Conservation (phyloP, 148 eudicot species). For the Nepenthes mirabilis region DNA sequence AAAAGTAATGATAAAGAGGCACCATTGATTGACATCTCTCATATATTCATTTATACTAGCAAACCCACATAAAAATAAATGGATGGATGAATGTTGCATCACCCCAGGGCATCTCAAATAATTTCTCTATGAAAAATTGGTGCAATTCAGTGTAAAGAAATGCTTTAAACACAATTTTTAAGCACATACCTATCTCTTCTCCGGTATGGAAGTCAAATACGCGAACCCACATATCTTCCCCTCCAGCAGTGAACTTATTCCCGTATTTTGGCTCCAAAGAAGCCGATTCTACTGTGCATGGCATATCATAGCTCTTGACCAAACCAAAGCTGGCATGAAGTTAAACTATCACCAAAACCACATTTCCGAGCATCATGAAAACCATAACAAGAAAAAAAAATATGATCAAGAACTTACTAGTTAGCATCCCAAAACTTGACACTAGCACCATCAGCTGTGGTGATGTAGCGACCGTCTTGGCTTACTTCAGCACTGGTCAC, state of each 20-base stretch:
- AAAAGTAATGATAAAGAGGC: too few relatives aligned
- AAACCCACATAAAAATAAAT: too few relatives aligned
- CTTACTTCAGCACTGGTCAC: slow-evolving; percentile 94
- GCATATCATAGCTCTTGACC: slow-evolving; percentile 82
- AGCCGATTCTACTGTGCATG: slow-evolving; percentile 81
- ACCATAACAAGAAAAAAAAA: background rate
- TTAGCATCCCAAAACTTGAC: slow-evolving; percentile 96
- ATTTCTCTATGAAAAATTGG: too few relatives aligned
- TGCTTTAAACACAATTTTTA: too few relatives aligned
- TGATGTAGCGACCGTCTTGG: slow-evolving; percentile 83
- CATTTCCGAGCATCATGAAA: background rate
- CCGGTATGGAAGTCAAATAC: slow-evolving; percentile 89
- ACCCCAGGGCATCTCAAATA: too few relatives aligned
- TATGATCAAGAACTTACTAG: slow-evolving; percentile 31
- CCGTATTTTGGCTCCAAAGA: slow-evolving; percentile 87
- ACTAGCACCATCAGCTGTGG: slow-evolving; percentile 79
- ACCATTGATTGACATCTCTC: too few relatives aligned
- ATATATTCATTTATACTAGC: too few relatives aligned
- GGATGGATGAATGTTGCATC: too few relatives aligned
- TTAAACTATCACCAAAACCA: background rate
- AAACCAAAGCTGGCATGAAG: slow-evolving; percentile 57
- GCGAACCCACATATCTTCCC: slow-evolving; percentile 96
- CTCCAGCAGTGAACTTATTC: slow-evolving; percentile 83
- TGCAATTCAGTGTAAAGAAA: too few relatives aligned
- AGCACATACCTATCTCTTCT: slow-evolving; percentile 55